These are phyloP conservation scores for Bipolaris zeicola DNA, from an alignment of 2,329 filamentous ascomycete genomes.

Conservation along the genomic window DNA sequence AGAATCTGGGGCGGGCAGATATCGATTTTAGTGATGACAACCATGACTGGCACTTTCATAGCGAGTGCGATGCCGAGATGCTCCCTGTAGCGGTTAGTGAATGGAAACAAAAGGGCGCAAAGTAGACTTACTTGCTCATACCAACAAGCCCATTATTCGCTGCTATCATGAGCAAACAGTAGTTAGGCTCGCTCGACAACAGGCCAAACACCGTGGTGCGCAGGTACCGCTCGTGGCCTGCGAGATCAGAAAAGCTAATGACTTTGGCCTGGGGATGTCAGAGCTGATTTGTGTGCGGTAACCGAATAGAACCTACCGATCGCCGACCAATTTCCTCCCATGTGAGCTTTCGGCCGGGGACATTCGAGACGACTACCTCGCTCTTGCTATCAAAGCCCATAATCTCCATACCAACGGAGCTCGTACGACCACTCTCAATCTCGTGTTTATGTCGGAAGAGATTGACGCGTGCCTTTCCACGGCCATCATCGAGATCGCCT, in stretches of 20 bases:
- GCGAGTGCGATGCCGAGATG: constrained; percentile 93
- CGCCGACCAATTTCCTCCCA: constrained; percentile 98
- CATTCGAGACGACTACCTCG: constrained; percentile 79
- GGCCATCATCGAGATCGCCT: constrained; percentile 90
- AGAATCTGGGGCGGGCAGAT: constrained; percentile 96
- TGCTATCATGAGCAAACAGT: constrained; percentile 97
- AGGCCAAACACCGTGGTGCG: constrained; percentile 96
- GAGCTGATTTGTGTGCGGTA: neutral
- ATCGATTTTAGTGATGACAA: constrained; percentile 96
- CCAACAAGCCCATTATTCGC: constrained; percentile 96
- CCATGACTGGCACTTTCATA: constrained; percentile 96
- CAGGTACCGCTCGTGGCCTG: constrained; percentile 93
- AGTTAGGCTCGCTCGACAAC: constrained; percentile 92
- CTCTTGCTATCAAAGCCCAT: constrained; percentile 94
- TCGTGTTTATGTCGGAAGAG: constrained; percentile 98
- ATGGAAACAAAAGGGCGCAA: neutral
- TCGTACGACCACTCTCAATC: constrained; percentile 92
- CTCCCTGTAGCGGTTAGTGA: constrained; percentile 58
- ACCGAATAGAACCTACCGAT: constrained; percentile 58
- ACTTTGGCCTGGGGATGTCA: constrained; percentile 71
- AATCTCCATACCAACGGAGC: constrained; percentile 95
- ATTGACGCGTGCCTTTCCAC: constrained; percentile 91
- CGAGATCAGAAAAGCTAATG: constrained; percentile 93
- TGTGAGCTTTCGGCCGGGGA: constrained; percentile 82
- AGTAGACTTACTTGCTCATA: constrained; percentile 73